Percentiles rank a stretch among this genome's conserved stretches.
phyloP scores from a whole-genome alignment of 768 basidiomycete genomes.

The Lactarius hengduanensis region DNA sequence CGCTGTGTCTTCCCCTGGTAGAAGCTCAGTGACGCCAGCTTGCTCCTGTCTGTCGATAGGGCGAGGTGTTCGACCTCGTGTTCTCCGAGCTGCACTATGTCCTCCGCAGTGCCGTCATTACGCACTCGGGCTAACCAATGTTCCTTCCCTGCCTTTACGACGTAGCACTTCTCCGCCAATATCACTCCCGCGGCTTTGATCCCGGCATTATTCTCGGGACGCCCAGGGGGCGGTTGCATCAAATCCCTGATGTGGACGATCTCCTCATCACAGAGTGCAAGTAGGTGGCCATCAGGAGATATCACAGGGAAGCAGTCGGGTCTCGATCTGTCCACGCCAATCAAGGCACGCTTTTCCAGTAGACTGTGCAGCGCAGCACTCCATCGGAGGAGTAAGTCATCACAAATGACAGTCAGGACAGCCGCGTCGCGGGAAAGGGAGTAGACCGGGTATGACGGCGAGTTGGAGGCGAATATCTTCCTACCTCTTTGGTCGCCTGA shows the following conservation, averaged over 20 bases:
- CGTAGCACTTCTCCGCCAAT: constrained; percentile 9
- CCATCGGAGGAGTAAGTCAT: constrained; percentile 10
- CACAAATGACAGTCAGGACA: constrained; percentile 17
- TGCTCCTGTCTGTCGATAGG: constrained; percentile 12
- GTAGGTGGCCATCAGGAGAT: constrained; percentile 16
- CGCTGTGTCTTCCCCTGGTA: constrained; percentile 13
- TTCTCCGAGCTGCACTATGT: constrained; percentile 15
- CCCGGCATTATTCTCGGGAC: not conserved
- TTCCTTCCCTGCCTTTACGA: constrained; percentile 11
- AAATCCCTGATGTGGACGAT: constrained; percentile 19
- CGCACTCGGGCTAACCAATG: constrained; percentile 17
- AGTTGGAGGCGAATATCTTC: constrained; percentile 15
- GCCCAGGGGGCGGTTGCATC: constrained; percentile 6
- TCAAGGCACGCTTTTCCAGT: constrained; percentile 7
- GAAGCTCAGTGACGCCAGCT: constrained; percentile 15
- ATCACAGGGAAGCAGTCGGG: constrained; percentile 20
- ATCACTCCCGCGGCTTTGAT: constrained; percentile 18
- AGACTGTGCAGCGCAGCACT: not conserved
- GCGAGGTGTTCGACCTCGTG: constrained; percentile 11
- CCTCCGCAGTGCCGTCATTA: constrained; percentile 16
- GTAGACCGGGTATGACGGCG: constrained; percentile 13
- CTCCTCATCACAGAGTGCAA: constrained; percentile 17
- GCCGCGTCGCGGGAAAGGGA: constrained; percentile 18
- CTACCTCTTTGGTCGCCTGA: constrained; percentile 10
- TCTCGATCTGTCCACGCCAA: constrained; percentile 6